Evolutionary conservation across 139 green algal genomes (phyloP).

Genomic region (Chlorella sp.): DNA sequence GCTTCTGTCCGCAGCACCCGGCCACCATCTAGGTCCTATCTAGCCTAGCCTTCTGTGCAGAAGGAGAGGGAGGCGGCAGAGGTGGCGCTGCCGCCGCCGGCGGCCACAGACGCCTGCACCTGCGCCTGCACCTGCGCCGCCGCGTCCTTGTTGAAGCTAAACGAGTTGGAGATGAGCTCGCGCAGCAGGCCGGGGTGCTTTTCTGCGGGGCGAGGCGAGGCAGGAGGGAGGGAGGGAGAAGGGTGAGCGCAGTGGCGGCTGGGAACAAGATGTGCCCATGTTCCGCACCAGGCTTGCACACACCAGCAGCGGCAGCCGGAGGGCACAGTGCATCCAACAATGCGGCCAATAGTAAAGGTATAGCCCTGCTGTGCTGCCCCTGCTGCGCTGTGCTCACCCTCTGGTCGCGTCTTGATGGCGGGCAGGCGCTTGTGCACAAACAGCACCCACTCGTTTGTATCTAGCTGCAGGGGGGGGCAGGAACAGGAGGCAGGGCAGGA

Average conservation of each 20-base stretch:
- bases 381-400: background rate
- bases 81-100: background rate
- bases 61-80: too few relatives aligned
- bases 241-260: background rate
- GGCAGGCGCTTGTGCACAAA: slow-evolving; percentile 51
- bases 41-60: too few relatives aligned
- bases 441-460: slow-evolving; percentile 27
- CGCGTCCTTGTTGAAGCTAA: slow-evolving; percentile 10
- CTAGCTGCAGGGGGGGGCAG: background rate
- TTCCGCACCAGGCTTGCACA: too few relatives aligned
- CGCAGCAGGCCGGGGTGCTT: slow-evolving; percentile 15
- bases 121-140: background rate
- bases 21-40: too few relatives aligned
- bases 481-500: background rate
- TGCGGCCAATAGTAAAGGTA: too few relatives aligned
- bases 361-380: too few relatives aligned
- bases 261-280: background rate
- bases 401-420: slow-evolving; percentile 43
- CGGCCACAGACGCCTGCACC: background rate
- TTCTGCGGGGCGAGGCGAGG: background rate
- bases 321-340: too few relatives aligned
- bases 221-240: background rate
- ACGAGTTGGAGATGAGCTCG: slow-evolving; percentile 26
- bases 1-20: too few relatives aligned
- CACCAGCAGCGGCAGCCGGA: too few relatives aligned